Base-by-base conservation (phyloP, 345 rosid species). In the Eucalyptus camaldulensis region DNA sequence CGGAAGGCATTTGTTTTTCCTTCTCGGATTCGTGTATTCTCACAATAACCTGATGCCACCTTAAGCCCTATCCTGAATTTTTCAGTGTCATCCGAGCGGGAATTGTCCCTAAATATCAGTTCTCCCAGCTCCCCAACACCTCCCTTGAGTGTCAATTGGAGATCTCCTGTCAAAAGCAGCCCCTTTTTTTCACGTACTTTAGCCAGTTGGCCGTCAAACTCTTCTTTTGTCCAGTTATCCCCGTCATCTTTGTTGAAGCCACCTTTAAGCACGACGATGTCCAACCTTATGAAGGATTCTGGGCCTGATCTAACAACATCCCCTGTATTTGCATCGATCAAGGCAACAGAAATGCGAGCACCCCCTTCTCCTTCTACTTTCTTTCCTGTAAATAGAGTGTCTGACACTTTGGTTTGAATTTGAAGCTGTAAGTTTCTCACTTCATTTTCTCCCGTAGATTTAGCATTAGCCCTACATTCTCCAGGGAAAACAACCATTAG, bases 361-460 rank as follows among this genome's bases (percentile, higher is more conserved):
- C 92, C 92, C 4, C 27, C 91, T 89, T 92, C 92, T n/a, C 92
- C 93, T 87, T 93, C 92, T 58, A 93, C 40, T 90, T 89, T 91
- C 49, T 90, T 90, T n/a, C 92, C 92, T 0, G 94, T 93, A 33
- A 72, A 72, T 33, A 72, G 7, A 8, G 25, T 10, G 0, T 8
- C 13, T 8, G 44, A 33, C 86, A 92, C 40, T 88, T 72, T 89
- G 53, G 93, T 56, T 80, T 67, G 85, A 90, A 92, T 45, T 3
- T 54, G 92, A 45, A 93, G 76, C 90, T 87, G 93, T 89, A 92
- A 87, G 89, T 89, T 92, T 91, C 93, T 90, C 27, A 90, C 91
- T 72, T 87, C 92, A 13, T 88, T 89, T 29, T 88, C 90, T 80
- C 87, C 91, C 8, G 72, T 89, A 60, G 85, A 11, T 90, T 92